Base-by-base conservation (phyloP, 2,329 filamentous ascomycete species). In the Chrysoporthe austroafricana region DNA sequence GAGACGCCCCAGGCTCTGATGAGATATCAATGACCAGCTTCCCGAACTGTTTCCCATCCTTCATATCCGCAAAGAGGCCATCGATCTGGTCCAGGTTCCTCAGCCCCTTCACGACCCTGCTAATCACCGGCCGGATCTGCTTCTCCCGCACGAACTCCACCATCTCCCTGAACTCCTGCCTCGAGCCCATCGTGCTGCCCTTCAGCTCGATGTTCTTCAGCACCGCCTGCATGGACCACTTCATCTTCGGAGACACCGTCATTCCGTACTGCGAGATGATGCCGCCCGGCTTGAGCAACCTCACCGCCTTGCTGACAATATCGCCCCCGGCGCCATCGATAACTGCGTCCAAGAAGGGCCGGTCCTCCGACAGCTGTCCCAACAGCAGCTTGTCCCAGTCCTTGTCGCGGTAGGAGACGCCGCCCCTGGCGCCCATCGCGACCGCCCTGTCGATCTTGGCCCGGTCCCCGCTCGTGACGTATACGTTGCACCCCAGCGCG, bases 281-380 rank as follows among this genome's bases (percentile, higher is more conserved):
- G 65, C 94, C 96, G 6, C 96, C 95, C 1, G 86, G 79, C 86
- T 93, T 94, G 63, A 98, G 81, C 63, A 97, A 75, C 75, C 83
- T 88, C 59, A 84, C 81, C 1, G 87, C 86, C 76, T 89, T 91
- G 48, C 84, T 82, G n/a, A 97, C 86, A 56, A 97, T 84, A 79
- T 96, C 90, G 1, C 93, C 94, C 3, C 95, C 95, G 0, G 95
- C 94, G 1, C 96, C 95, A 79, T 98, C 96, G 72, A 98, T 86
- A 60, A 98, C 90, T 26, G 91, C 90, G 79, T 98, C 96, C 7
- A 96, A 75, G 71, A 85, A 92, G 64, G 88, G 88, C 71, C 89
- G 84, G 59, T 91, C 88, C 52, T 81, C 78, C 0, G 91, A 88
- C 36, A 97, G 81, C 73, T 89, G 75, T 59, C 79, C 79, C 26